Evolutionary conservation across 768 basidiomycete species (phyloP).

Genomic region (Suillus discolor): DNA sequence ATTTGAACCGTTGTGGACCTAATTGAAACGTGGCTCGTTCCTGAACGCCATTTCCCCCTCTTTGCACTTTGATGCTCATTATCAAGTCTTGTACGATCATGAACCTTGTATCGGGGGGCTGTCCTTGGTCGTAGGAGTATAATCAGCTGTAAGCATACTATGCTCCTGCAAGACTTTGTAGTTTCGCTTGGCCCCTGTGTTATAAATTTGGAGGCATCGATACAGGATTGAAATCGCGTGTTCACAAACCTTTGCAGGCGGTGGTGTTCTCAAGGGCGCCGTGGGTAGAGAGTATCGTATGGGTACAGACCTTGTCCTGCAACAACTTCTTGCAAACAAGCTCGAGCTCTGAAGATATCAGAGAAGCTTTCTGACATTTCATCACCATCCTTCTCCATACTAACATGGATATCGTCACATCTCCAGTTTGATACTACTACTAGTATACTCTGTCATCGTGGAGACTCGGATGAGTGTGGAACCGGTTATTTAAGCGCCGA

Average conservation of each 20-base stretch:
- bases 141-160: background rate
- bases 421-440: background rate
- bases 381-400: background rate
- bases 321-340: too few species aligned
- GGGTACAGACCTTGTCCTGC: background rate
- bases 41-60: background rate
- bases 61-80: background rate
- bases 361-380: background rate
- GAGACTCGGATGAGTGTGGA: background rate
- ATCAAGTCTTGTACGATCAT: background rate
- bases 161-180: background rate
- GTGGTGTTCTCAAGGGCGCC: too few species aligned
- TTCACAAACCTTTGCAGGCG: too few species aligned
- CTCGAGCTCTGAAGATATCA: background rate
- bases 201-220: too few species aligned
- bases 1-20: background rate
- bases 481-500: slow-evolving; percentile 4
- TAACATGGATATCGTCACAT: background rate
- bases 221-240: too few species aligned
- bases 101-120: background rate
- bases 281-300: too few species aligned
- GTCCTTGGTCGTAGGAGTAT: background rate
- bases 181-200: too few species aligned
- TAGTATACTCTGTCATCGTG: too few species aligned
- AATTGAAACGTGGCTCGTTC: background rate